Conservation (phyloP, 1,139 yeast species). For the Debaryomycetaceae sp. region DNA sequence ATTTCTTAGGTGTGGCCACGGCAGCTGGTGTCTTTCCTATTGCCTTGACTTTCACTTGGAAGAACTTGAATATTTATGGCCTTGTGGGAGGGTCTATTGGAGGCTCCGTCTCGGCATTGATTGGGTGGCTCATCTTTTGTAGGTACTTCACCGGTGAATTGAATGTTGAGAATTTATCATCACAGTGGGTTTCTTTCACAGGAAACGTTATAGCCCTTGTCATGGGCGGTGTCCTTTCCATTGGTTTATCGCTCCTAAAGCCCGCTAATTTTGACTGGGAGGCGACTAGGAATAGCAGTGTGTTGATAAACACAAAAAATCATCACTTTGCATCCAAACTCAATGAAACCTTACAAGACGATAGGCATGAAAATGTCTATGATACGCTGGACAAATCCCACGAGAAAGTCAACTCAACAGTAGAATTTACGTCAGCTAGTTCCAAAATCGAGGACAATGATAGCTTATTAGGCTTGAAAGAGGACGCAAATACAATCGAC, state of each 20-base stretch:
- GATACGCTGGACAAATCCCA: not conserved
- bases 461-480: constrained; percentile 6
- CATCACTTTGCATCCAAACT: not conserved
- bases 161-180: constrained; percentile 15
- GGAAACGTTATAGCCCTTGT: constrained; percentile 62
- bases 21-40: constrained; percentile 42
- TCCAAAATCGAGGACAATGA: not conserved
- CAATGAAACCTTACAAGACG: not conserved
- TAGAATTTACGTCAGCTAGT: not conserved
- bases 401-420: not conserved
- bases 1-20: constrained; percentile 28
- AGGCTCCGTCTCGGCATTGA: constrained; percentile 21
- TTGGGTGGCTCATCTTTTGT: constrained; percentile 17
- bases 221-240: constrained; percentile 29
- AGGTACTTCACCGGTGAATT: constrained; percentile 22
- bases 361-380: not conserved
- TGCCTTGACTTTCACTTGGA: constrained; percentile 39
- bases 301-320: not conserved
- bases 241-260: constrained; percentile 23
- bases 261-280: constrained; percentile 34
- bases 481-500: constrained; percentile 9
- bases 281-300: not conserved
- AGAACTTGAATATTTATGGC: constrained; percentile 28
- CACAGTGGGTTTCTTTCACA: constrained; percentile 16
- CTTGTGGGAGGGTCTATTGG: constrained; percentile 27